These are phyloP conservation scores for Entonaema liquescens DNA, from an alignment of 495 filamentous ascomycete genomes.

Conservation along the genomic window DNA sequence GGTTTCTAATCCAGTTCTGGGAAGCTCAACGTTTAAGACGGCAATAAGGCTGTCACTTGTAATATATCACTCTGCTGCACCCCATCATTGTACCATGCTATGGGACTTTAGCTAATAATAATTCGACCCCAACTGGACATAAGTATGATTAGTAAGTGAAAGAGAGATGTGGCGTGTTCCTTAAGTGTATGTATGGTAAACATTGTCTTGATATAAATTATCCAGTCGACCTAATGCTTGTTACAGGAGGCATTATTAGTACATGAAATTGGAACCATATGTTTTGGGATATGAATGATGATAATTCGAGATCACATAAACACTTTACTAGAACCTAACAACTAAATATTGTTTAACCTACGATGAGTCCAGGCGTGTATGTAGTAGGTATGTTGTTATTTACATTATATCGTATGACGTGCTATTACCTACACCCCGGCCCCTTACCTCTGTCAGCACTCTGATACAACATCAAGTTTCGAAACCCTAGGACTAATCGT, in stretches of 20 bases:
- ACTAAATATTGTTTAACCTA: background rate
- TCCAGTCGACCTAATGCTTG: background rate
- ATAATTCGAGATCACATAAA: background rate
- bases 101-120: background rate
- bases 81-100: background rate
- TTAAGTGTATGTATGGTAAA: background rate
- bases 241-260: background rate
- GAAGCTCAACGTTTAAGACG: background rate
- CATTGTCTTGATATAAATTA: background rate
- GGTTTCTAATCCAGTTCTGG: background rate
- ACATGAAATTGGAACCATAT: background rate
- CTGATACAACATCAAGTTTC: background rate
- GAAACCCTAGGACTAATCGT: background rate
- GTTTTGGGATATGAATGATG: background rate
- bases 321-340: background rate
- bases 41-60: background rate
- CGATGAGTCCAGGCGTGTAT: background rate
- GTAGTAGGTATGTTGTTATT: background rate
- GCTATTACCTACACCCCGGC: background rate
- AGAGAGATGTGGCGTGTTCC: background rate
- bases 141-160: background rate
- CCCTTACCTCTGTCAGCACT: background rate
- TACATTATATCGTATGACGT: background rate
- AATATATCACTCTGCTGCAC: background rate
- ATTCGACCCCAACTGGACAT: background rate